Evolutionary conservation across 192 early-diverging fungal species (phyloP).

Genomic region (Mortierella claussenii): DNA sequence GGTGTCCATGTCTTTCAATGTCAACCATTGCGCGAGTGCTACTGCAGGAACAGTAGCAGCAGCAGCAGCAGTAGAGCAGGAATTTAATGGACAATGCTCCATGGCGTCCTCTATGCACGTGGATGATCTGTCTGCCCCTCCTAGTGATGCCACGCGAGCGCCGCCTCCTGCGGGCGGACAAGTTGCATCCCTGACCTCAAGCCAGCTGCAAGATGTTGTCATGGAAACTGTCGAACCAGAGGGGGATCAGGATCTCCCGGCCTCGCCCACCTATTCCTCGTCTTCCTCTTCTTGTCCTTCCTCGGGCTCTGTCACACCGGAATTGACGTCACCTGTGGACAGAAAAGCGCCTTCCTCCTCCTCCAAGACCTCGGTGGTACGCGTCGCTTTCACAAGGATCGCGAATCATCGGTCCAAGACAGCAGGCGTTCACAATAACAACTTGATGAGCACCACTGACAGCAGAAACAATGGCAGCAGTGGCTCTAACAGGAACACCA

Average conservation of each 20-base stretch:
- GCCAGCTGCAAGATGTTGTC: conserved; percentile 16
- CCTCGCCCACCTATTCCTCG: conserved; percentile 11
- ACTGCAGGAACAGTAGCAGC: too few species aligned
- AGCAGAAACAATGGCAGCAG: neutral
- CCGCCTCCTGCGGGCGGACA: neutral
- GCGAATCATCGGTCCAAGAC: conserved; percentile 6
- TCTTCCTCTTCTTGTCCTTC: conserved; percentile 10
- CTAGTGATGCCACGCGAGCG: neutral
- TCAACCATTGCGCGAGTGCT: too few species aligned
- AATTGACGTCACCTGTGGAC: conserved; percentile 31
- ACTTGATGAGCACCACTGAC: neutral
- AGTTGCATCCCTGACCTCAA: too few species aligned
- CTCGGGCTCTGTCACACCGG: conserved; percentile 26
- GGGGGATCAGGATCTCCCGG: conserved; percentile 4
- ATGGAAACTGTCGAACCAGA: conserved; percentile 29
- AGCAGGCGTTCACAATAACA: too few species aligned
- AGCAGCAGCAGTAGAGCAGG: conserved; percentile 4
- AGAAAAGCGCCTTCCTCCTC: neutral
- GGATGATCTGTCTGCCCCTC: conserved; percentile 2
- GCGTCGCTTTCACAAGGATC: conserved; percentile 19
- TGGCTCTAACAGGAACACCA: neutral
- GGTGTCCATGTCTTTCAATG: neutral
- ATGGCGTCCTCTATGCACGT: neutral
- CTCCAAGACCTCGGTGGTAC: neutral
- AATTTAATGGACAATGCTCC: neutral